phyloP scores from a whole-genome alignment of 495 filamentous ascomycete species.

The Cetradonia linearis region DNA sequence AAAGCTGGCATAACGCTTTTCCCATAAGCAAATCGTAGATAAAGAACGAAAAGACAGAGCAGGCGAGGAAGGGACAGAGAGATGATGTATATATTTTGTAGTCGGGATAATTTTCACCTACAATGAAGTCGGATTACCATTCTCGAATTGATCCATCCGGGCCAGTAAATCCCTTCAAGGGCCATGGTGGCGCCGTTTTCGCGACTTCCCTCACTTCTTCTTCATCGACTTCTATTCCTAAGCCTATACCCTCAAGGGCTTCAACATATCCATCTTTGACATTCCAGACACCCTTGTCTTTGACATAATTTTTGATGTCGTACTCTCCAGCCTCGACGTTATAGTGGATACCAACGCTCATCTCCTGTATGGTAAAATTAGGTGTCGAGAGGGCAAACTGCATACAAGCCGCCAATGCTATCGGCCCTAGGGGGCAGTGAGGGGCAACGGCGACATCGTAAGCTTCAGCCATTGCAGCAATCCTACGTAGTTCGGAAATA shows the following conservation, averaged over 20 bases:
- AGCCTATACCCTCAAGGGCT: conserved; percentile 48
- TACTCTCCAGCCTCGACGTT: conserved; percentile 52
- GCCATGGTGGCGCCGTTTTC: conserved; percentile 44
- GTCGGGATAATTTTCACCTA: neutral
- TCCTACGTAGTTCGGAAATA: conserved; percentile 60
- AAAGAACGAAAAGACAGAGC: neutral
- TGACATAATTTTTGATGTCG: conserved; percentile 59
- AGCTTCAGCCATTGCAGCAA: conserved; percentile 64
- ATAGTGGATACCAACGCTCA: conserved; percentile 73
- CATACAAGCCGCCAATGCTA: conserved; percentile 63
- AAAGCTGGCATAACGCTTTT: too few relatives aligned
- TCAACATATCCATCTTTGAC: conserved; percentile 60
- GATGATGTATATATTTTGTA: neutral
- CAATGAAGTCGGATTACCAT: conserved; percentile 41
- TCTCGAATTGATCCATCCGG: conserved; percentile 63
- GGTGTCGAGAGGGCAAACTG: conserved; percentile 54
- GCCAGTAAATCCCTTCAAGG: conserved; percentile 53
- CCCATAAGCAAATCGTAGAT: neutral
- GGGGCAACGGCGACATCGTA: conserved; percentile 71
- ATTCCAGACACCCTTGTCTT: conserved; percentile 50
- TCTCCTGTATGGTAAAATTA: conserved; percentile 75
- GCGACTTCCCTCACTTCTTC: conserved; percentile 48
- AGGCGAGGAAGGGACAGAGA: neutral
- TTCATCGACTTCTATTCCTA: conserved; percentile 72
- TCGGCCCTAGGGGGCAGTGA: conserved; percentile 68